Evolutionary conservation across 306 rosid species (phyloP).

Genomic region (Arachis hypogaea): DNA sequence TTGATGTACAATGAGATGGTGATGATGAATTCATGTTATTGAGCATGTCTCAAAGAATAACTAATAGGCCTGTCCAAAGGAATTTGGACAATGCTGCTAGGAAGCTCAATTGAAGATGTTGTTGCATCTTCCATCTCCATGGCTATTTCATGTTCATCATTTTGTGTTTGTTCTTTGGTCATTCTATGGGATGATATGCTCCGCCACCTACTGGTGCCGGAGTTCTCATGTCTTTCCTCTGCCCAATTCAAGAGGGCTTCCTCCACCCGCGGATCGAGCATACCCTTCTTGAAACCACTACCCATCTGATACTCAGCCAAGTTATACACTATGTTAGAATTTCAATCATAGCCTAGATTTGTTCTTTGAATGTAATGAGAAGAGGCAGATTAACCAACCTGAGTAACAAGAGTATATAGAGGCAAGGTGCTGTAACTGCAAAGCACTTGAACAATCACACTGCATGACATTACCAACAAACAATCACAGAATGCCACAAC

Average conservation of each 20-base stretch:
- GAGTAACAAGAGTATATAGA: slow-evolving; percentile 72
- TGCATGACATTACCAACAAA: slow-evolving; percentile 40
- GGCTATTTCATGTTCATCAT: slow-evolving; percentile 44
- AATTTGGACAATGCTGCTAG: slow-evolving; percentile 8
- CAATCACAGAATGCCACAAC: slow-evolving; percentile 17
- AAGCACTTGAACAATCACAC: slow-evolving; percentile 87
- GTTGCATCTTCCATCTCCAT: slow-evolving; percentile 33
- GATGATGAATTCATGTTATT: slow-evolving; percentile 15
- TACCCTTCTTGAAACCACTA: slow-evolving; percentile 46
- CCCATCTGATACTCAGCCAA: slow-evolving; percentile 69
- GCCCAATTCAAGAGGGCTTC: background rate
- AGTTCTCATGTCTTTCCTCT: background rate
- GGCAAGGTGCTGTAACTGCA: slow-evolving; percentile 95
- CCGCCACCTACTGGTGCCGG: background rate
- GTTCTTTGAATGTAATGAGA: slow-evolving; percentile 11
- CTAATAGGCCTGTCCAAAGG: slow-evolving; percentile 30
- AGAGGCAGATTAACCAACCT: slow-evolving; percentile 54
- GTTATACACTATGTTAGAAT: background rate
- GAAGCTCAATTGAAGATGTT: slow-evolving; percentile 43
- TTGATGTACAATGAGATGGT: slow-evolving; percentile 8
- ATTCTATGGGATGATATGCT: slow-evolving; percentile 24
- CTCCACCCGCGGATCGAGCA: background rate
- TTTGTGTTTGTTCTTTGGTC: slow-evolving; percentile 41
- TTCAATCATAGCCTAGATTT: slow-evolving; percentile 17
- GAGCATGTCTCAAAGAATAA: slow-evolving; percentile 23